Base-by-base conservation (phyloP, 1,139 yeast species). In the Pichia sp. region DNA sequence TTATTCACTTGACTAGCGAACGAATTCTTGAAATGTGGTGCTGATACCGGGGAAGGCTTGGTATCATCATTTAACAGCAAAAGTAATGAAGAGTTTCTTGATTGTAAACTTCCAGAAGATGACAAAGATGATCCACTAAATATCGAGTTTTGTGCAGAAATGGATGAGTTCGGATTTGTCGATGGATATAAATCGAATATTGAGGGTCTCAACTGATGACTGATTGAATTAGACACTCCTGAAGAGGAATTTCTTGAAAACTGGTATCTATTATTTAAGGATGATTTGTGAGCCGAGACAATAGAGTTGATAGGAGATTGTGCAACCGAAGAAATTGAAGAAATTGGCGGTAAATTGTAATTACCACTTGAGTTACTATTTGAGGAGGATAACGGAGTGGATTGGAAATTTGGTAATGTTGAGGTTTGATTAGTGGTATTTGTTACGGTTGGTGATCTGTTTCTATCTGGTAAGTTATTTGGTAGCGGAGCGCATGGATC, bases 401-500 rank as follows among this genome's bases (percentile, higher is more conserved):
- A 16, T 16, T 16, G 23, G 23, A 16, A 16, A 16, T 10, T 27
- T 16, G 33, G 10, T 41, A 6, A 16, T 27, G 28, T 34, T 36
- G 33, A 31, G 7, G 7, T 39, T 40, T 39, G 3, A 40, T 31
- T 9, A 16, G 26, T 16, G 44, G 43, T 36, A 40, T 35, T 5
- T 31, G 42, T 32, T 35, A 38, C 3, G 45, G 47, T 8, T 31
- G 42, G 48, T 7, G 46, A 40, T 40, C 34, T 48, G 3, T 42
- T 9, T 33, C 44, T 36, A 6, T 43, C 37, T 10, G 40, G 42
- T 8, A 43, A 27, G 9, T 34, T 37, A 9, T 27, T 31, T 26
- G 65, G 64, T n/a, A 53, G 60, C 3, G 65, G 64, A 2, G 66
- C 67, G 43, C 66, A 56, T 2, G 71, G 71, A 45, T 67, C 71